These are phyloP conservation scores for Leccinum longicurvipes DNA, from an alignment of 768 basidiomycete species.

Conservation along the genomic window DNA sequence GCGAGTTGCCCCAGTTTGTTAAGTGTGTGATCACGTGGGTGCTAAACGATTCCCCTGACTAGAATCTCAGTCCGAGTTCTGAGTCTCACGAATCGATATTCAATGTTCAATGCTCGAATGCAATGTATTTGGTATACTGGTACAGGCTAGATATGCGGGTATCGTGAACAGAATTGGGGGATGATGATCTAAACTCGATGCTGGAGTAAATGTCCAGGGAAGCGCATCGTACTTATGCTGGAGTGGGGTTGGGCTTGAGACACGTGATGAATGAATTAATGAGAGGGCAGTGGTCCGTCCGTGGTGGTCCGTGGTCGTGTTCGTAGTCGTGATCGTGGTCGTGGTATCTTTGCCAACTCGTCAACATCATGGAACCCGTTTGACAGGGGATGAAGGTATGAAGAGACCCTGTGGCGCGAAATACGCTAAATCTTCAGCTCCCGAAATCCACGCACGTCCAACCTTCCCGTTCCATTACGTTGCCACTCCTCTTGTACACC, in stretches of 20 bases:
- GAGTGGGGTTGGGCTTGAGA: conserved; percentile 3
- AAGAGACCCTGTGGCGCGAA: neutral
- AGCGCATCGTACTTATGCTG: conserved; percentile 1
- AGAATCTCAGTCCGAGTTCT: too few species aligned
- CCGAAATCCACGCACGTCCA: conserved; percentile 75
- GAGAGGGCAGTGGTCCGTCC: too few species aligned
- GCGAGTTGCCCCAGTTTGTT: neutral
- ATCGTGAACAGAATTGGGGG: conserved; percentile 16
- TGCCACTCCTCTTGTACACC: conserved; percentile 49
- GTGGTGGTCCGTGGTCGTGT: conserved; percentile 2
- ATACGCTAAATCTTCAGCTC: conserved; percentile 62
- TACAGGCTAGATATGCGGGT: conserved; percentile 29
- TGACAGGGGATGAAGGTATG: neutral
- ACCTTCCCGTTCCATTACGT: conserved; percentile 64
- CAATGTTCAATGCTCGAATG: conserved; percentile 4
- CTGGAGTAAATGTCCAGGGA: conserved; percentile 20
- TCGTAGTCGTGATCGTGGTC: conserved; percentile 6
- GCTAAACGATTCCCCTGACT: too few species aligned
- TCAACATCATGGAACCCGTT: conserved; percentile 3
- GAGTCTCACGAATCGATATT: too few species aligned
- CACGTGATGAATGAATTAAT: conserved; percentile 8
- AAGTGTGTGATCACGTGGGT: conserved; percentile 13
- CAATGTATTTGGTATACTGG: conserved; percentile 22
- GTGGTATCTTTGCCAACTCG: conserved; percentile 10
- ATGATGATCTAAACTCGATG: conserved; percentile 30